Conservation (phyloP, 2,329 filamentous ascomycete genomes). For the Aurifilum marmelostoma region DNA sequence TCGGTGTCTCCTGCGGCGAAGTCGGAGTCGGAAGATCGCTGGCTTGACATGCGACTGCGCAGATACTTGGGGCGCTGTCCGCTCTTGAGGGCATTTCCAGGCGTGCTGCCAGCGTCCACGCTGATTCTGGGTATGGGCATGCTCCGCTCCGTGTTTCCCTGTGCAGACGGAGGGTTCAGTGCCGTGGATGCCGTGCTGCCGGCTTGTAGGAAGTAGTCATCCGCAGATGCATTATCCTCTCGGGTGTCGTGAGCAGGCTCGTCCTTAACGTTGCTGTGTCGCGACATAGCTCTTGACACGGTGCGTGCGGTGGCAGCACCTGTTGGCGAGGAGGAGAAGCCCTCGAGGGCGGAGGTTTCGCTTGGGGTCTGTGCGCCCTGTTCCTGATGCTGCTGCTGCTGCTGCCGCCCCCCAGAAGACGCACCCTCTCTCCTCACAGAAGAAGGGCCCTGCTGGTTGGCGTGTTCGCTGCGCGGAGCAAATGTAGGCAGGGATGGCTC, state of each 20-base stretch:
- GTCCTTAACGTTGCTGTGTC: slow-evolving; percentile 38
- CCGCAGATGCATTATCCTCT: slow-evolving; percentile 1
- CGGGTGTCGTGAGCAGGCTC: slow-evolving; percentile 31
- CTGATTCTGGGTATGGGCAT: slow-evolving; percentile 38
- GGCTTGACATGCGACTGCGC: slow-evolving; percentile 59
- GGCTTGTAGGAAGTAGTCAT: slow-evolving; percentile 41
- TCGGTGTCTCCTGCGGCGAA: slow-evolving; percentile 63
- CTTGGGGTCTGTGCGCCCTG: slow-evolving; percentile 5
- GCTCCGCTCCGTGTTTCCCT: slow-evolving; percentile 40
- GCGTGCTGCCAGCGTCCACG: slow-evolving; percentile 50
- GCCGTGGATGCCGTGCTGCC: slow-evolving; percentile 33
- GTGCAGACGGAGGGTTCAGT: slow-evolving; percentile 38
- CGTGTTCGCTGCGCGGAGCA: slow-evolving; percentile 2
- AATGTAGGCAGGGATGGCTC: slow-evolving; percentile 20
- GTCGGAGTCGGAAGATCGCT: slow-evolving; percentile 64
- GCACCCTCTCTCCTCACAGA: slow-evolving; percentile 25
- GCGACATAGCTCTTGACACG: slow-evolving; percentile 55
- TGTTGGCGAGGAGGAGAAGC: slow-evolving; percentile 60
- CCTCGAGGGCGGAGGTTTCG: slow-evolving; percentile 54
- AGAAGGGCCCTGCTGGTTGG: slow-evolving; percentile 8
- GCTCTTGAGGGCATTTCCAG: slow-evolving; percentile 50
- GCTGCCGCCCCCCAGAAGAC: slow-evolving; percentile 30
- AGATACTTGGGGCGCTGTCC: slow-evolving; percentile 60
- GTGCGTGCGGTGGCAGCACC: slow-evolving; percentile 58
- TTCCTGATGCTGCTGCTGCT: slow-evolving; percentile 45